Percentiles rank a stretch among this genome's conserved stretches.
These are phyloP conservation scores for Hydnomerulius pinastri DNA, from an alignment of 768 basidiomycete genomes.

Conservation along the genomic window DNA sequence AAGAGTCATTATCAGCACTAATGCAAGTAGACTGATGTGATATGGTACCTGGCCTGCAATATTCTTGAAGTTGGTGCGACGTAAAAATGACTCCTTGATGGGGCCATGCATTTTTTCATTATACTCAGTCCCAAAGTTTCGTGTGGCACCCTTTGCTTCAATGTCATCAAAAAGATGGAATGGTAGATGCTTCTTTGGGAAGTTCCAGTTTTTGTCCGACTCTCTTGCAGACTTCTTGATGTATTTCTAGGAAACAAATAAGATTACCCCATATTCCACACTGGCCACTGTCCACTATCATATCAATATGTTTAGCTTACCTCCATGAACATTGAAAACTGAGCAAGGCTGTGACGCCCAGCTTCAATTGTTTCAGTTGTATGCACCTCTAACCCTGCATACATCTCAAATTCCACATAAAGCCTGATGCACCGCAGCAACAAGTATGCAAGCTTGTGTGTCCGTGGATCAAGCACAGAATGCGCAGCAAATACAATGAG, in stretches of 20 bases:
- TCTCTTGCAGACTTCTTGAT: background rate
- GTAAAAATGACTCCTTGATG: conserved; percentile 26
- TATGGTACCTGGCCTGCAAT: conserved; percentile 36
- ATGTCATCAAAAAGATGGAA: conserved; percentile 37
- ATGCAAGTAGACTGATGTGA: no score
- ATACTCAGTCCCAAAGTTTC: conserved; percentile 33
- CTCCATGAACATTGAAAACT: background rate
- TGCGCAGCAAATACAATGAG: no score
- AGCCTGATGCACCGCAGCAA: conserved; percentile 31
- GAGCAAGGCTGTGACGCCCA: conserved; percentile 1
- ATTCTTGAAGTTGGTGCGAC: conserved; percentile 36
- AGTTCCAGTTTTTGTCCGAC: conserved; percentile 30
- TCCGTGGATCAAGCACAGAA: no score
- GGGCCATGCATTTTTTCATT: conserved; percentile 33
- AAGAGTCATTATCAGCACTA: no score
- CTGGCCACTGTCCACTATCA: no score
- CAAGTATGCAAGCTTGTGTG: conserved; percentile 17
- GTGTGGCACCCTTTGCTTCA: conserved; percentile 29
- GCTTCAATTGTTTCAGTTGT: conserved; percentile 26
- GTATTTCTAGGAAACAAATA: no score
- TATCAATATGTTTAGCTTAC: background rate
- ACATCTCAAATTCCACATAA: conserved; percentile 35
- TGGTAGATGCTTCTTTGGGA: conserved; percentile 35
- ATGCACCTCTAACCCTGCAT: conserved; percentile 31
- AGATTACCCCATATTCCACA: no score